Base-by-base conservation (phyloP, 768 basidiomycete species). In the Rhizopogon roseolus region DNA sequence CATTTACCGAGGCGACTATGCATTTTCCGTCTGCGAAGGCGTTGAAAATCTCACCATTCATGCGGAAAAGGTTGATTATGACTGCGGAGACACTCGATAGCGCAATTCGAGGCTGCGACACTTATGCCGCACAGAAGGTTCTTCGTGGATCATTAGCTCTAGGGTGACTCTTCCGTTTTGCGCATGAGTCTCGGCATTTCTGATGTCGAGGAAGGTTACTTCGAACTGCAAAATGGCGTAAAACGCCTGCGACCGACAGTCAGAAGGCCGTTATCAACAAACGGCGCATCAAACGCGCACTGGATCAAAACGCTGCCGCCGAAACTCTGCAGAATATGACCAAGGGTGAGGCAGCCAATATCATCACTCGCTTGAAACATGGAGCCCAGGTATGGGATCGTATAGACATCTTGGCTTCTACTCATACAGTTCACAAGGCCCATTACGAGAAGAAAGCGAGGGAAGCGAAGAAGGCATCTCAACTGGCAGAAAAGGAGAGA, bases 301-400 rank as follows among this genome's bases (percentile, higher is more conserved):
- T 63, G 52, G 53, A 58, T 45, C 56, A 39, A 48, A 57, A 58
- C n/a, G 50, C 55, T 9, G 53, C 57, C 16, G 62, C 54, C n/a
- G 62, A 63, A 16, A 52, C 62, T 32, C 64, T 82, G 5, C 66
- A 61, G 42, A 68, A 54, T 0, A 62, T 94, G 60, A 91, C 81
- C 1, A 92, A 90, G 66, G 92, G 92, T 2, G 78, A 88, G 57
- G 90, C 90, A 28, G 86, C 85, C 0, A 84, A 85, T 58, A 83
- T 93, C 42, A 87, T 94, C 56, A 83, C 83, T 22, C 83, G 90
- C 8, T 55, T 90, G 53, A 86, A 81, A 64, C 85, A 93, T 61
- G 91, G 90, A 25, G 87, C 87, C 34, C 74, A 80, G 74, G 90
- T 88, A 62, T 32, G 67, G 54, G 41, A 34, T 3, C 11, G n/a